Base-by-base conservation (phyloP, 257 asterid species). In the Solanum chilense region DNA sequence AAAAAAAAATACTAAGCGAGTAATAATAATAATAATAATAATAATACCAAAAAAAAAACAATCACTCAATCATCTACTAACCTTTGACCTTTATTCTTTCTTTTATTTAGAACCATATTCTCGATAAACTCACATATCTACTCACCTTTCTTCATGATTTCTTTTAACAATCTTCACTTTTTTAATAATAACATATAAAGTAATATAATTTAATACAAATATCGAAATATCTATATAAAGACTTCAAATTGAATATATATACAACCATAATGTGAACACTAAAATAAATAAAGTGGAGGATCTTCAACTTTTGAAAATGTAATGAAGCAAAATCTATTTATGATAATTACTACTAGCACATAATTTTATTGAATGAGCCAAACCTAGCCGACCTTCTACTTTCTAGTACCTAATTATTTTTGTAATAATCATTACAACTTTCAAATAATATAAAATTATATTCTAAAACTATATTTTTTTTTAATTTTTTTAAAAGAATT, bases 351-450 rank as follows among this genome's bases (percentile, higher is more conserved):
- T 73, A 37, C 81, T 73, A 37, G 49, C 49, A 73, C 29, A 37
- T 73, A 35, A 73, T 73, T 71, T 70, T 71, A 71, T 71, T 35
- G n/a, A 73, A 73, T 37, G 81, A 73, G 49, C 47, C 81, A 73
- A 52, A n/a, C 81, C 49, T 6, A 10, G 29, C 81, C 47, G 49
- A 5, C 77, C n/a, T 70, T 31, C 42, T 70, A 70, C 25, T 31
- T 70, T 70, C n/a, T 16, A 73, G 49, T 37, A 73, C 27, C 49
- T 37, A 73, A 73, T 73, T 73, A 73, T 73, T 35, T 35, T 16
- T 73, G 7, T 73, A 73, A 35, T 73, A 73, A 73, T 73, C 81
- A 73, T 73, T 37, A 37, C 49, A 73, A 73, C 8, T 76, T 76
- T 11, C 35, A 76, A 29, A 42, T 10, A 77, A 42, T n/a, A n/a